Evolutionary conservation across 2,329 filamentous ascomycete genomes (phyloP), one percentile per base, ranked within the genome.

Genomic region (Pseudovirgaria hyperparasitica): DNA sequence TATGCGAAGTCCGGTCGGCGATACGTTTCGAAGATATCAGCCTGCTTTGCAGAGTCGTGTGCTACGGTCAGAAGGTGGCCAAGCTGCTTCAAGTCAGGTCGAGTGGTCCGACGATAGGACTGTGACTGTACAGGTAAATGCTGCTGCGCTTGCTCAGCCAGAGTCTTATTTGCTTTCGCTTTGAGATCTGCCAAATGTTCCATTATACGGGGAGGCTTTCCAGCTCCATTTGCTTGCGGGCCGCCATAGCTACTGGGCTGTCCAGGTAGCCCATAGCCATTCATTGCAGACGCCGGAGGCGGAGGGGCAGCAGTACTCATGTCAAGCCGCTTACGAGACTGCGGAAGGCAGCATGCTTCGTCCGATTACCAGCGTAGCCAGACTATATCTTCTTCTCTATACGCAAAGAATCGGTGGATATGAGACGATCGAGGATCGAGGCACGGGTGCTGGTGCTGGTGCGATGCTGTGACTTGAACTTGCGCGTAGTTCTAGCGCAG

Each of bases 1-100:
- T 92, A 77, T 3, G 86, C 86, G 19, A 73, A 54, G 64, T 15
- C 70, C 60, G 54, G 34, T 70, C 68, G 18, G 19, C 50, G 47
- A 18, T 30, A 39, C 24, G 32, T 30, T 16, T 50, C 38, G 32
- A 74, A 41, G 30, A 65, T 61, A 27, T 73, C 67, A 19, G 81
- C 76, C 23, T 50, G 49, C 20, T 42, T 48, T 32, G 63, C 50
- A 28, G 56, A 53, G 8, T 39, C 39, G 18, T 56, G 52, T 20
- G 62, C 63, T 6, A 40, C 35, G 5, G 51, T 46, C 13, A 66
- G 40, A 11, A 66, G 44, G 21, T 46, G 43, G 17, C 41, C 44
- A 31, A 60, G 52, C 56, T 60, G 21, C 5, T 19, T n/a, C 12
- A 10, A 10, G 34, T 48, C 33, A 47, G 42, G 34, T 11, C 9